These are phyloP conservation scores for Suillus clintonianus DNA, from an alignment of 768 basidiomycete species.

Conservation along the genomic window DNA sequence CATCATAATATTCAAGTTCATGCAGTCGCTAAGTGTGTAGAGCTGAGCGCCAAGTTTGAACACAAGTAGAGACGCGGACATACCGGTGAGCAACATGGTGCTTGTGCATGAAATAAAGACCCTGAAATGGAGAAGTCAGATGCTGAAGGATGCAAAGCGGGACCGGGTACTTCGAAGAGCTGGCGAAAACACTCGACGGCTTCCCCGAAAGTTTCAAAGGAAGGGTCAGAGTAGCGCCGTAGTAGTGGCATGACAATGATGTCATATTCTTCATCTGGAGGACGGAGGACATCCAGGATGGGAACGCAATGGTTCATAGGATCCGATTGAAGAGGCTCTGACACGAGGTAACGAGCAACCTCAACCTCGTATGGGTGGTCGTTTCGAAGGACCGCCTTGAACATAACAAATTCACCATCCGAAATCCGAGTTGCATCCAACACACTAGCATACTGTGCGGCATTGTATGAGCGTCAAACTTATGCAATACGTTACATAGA, in stretches of 20 bases:
- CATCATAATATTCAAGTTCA: conserved; percentile 25
- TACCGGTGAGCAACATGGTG: conserved; percentile 5
- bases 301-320: conserved; percentile 13
- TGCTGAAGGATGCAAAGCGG: not conserved
- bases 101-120: conserved; percentile 26
- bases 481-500: too few species aligned
- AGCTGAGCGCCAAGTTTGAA: too few species aligned
- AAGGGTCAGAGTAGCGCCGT: conserved; percentile 16
- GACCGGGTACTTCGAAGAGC: conserved; percentile 16
- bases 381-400: too few species aligned
- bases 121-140: conserved; percentile 17
- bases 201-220: conserved; percentile 25
- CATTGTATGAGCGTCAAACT: too few species aligned
- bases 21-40: conserved; percentile 28
- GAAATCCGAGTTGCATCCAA: conserved; percentile 12
- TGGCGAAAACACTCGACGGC: conserved; percentile 24
- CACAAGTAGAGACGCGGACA: too few species aligned
- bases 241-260: conserved; percentile 27
- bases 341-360: conserved; percentile 2
- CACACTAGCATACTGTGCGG: too few species aligned
- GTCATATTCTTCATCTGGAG: conserved; percentile 9
- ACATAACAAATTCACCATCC: conserved; percentile 9
- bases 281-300: conserved; percentile 1
- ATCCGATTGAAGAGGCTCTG: conserved; percentile 5
- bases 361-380: conserved; percentile 10